phyloP scores from a whole-genome alignment of 331 rosid species.

The Ulmus americana region DNA sequence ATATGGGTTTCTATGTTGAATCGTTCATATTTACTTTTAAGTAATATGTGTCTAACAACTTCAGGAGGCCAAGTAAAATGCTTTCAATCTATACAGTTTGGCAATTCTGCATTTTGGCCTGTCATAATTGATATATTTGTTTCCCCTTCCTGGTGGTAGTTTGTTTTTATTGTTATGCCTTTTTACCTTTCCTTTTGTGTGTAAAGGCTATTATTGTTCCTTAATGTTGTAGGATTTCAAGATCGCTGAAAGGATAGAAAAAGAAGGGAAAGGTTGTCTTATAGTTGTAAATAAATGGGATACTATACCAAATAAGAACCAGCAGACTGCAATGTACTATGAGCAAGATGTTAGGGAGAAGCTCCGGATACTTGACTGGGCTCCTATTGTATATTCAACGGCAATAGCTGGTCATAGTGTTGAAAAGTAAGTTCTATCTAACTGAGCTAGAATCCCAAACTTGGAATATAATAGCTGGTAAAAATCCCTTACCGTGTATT shows the following conservation, averaged over 20 bases:
- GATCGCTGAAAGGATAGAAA: constrained; percentile 91
- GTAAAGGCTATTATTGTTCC: constrained; percentile 7
- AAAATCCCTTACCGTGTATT: neutral
- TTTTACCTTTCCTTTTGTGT: neutral
- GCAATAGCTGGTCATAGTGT: constrained; percentile 82
- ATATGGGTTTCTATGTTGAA: too few relatives aligned
- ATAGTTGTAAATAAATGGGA: constrained; percentile 97
- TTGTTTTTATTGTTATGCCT: neutral
- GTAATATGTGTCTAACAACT: too few relatives aligned
- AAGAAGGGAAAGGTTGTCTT: constrained; percentile 88
- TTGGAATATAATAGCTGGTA: neutral
- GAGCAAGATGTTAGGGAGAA: constrained; percentile 93
- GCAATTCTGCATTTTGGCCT: too few relatives aligned
- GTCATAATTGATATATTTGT: too few relatives aligned
- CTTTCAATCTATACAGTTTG: too few relatives aligned
- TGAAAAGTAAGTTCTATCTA: constrained; percentile 57
- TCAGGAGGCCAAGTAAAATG: too few relatives aligned
- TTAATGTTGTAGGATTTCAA: constrained; percentile 64
- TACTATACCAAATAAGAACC: constrained; percentile 85
- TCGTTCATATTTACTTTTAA: too few relatives aligned
- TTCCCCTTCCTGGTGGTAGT: too few relatives aligned
- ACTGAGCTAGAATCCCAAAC: neutral
- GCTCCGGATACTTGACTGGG: constrained; percentile 79
- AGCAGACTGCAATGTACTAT: constrained; percentile 74
- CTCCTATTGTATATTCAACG: constrained; percentile 85